Conservation (phyloP, 2,329 filamentous ascomycete species). For the Penicillium digitatum region DNA sequence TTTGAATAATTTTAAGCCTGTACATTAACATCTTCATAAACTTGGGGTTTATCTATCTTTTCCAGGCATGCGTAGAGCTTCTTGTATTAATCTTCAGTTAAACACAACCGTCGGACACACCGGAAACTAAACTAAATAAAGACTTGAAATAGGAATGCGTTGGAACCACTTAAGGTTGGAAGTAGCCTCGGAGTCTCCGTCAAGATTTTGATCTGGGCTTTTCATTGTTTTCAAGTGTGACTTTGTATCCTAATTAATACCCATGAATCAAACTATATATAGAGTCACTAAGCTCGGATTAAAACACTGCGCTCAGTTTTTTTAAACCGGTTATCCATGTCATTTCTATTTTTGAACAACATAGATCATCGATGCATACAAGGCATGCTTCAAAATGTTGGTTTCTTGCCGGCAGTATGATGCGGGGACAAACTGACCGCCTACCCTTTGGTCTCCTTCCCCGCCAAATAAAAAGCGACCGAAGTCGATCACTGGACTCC, state of each 20-base stretch:
- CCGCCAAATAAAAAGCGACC: slow-evolving; percentile 19
- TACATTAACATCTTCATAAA: not conserved
- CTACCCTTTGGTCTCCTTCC: slow-evolving; percentile 14
- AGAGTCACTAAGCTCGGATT: not conserved
- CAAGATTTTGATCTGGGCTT: not conserved
- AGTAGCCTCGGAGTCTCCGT: too few species aligned
- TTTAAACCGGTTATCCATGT: not conserved
- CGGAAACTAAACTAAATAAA: not conserved
- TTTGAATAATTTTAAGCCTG: not conserved
- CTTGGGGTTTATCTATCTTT: not conserved
- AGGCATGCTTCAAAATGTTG: not conserved
- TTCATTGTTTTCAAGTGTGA: not conserved
- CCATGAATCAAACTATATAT: not conserved
- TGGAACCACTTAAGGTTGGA: not conserved
- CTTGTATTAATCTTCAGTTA: not conserved
- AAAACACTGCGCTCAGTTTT: not conserved
- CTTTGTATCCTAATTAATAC: not conserved
- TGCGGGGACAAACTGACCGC: slow-evolving; percentile 15
- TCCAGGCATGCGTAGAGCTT: not conserved
- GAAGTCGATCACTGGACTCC: not conserved
- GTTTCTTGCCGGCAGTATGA: slow-evolving; percentile 5
- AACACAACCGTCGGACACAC: not conserved
- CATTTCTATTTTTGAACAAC: not conserved
- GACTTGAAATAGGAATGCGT: not conserved
- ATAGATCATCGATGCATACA: not conserved